phyloP scores from a whole-genome alignment of 192 early-diverging fungal species.

The Backusella tarrabulga region DNA sequence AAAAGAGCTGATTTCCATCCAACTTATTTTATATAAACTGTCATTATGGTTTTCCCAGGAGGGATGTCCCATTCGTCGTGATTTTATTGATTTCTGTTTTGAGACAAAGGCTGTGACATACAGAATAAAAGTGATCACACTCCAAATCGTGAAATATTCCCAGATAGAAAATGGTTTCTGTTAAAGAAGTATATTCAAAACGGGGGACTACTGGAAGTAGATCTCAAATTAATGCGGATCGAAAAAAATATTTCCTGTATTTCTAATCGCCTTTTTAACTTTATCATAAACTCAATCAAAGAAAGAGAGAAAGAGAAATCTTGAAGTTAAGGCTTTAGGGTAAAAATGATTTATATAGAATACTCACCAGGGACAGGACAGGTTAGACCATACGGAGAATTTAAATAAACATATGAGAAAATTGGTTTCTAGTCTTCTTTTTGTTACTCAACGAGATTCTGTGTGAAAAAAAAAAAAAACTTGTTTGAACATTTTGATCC shows the following conservation, averaged over 20 bases:
- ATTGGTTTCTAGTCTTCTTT: not conserved
- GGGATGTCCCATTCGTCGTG: not conserved
- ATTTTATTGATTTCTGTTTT: not conserved
- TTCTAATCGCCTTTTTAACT: slow-evolving; percentile 2
- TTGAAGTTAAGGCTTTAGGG: not conserved
- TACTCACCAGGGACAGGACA: not conserved
- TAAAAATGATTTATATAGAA: not conserved
- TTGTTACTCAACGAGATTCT: not conserved
- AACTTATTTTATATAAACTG: not conserved
- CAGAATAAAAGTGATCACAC: not conserved
- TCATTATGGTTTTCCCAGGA: not conserved
- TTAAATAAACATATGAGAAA: not conserved
- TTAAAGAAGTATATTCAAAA: not conserved
- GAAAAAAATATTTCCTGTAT: not conserved
- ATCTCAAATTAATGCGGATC: not conserved
- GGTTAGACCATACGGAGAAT: slow-evolving; percentile 6
- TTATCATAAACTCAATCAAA: not conserved
- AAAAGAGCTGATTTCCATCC: not conserved
- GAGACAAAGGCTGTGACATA: not conserved
- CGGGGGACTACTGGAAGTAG: not conserved
- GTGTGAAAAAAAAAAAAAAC: not conserved
- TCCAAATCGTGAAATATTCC: not conserved
- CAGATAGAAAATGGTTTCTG: not conserved
- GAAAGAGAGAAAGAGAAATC: not conserved
- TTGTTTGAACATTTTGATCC: not conserved